Conservation (phyloP, 192 early-diverging fungal species). For the Polychytrium aggregatum region DNA sequence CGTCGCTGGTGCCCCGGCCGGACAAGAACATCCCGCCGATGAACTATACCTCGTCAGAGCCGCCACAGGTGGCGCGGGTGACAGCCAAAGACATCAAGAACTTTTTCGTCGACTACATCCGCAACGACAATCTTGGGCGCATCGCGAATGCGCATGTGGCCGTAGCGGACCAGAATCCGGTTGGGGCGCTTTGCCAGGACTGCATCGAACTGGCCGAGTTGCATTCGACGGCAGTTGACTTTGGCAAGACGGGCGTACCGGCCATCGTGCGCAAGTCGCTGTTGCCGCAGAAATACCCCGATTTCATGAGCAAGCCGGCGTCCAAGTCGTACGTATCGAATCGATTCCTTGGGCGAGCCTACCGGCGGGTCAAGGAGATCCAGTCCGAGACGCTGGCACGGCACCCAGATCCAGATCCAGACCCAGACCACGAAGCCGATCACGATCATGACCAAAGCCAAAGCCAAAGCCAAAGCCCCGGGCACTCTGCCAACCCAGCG, state of each 20-base stretch:
- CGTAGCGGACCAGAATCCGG: conserved; percentile 32
- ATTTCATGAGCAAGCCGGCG: conserved; percentile 61
- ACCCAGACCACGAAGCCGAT: conserved; percentile 35
- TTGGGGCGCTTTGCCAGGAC: conserved; percentile 34
- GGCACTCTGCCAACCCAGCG: too few species aligned
- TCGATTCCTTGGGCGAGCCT: conserved; percentile 44
- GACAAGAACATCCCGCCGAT: conserved; percentile 25
- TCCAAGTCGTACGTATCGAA: conserved; percentile 38
- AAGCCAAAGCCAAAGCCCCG: too few species aligned
- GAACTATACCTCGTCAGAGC: conserved; percentile 32
- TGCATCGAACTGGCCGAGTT: conserved; percentile 53
- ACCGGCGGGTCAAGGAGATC: conserved; percentile 8
- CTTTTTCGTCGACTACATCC: conserved; percentile 52
- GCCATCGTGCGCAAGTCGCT: neutral
- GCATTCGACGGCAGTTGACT: conserved; percentile 66
- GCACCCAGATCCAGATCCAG: too few species aligned
- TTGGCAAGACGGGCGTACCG: conserved; percentile 44
- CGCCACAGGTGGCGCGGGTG: conserved; percentile 10
- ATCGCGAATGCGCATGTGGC: conserved; percentile 64
- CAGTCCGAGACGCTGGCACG: too few species aligned
- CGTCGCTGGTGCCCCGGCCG: conserved; percentile 24
- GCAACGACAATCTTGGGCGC: conserved; percentile 49
- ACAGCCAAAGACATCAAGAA: conserved; percentile 2
- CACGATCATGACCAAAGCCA: too few species aligned
- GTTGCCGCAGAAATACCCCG: conserved; percentile 36